Evolutionary conservation across 2,329 filamentous ascomycete species (phyloP), one percentile per base, ranked within the genome.

Genomic region (Claviceps arundinis): DNA sequence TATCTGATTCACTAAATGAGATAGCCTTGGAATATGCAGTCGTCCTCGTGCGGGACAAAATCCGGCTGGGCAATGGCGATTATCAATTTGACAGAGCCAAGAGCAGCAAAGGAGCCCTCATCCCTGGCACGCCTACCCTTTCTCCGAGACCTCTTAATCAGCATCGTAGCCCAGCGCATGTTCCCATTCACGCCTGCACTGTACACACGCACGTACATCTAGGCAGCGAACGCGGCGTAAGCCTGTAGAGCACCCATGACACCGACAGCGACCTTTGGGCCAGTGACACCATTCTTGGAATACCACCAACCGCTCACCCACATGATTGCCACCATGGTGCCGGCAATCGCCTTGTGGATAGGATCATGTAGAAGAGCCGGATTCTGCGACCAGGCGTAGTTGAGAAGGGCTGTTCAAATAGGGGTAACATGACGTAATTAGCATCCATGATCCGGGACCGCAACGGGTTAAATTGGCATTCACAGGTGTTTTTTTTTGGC

Each of bases 301-400:
- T 57, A 57, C 47, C 50, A 54, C 50, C 48, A 52, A 11, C 49
- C 51, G 42, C 54, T 55, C 2, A 48, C 42, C 50, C 54, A 53
- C 47, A 55, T 52, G 41, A 57, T 54, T 47, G 54, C 52, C 16
- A 54, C 41, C 52, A 57, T 54, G 47, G 37, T 14, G 11, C 51
- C 48, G 6, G 54, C 55, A 11, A 57, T 50, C 16, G 52, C 47
- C 50, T 53, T 55, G 44, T 55, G 54, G 1, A 55, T 24, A 16
- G 55, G 52, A n/a, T 55, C 51, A 38, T 22, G 37, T 22, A 57
- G 48, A 14, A 57, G 54, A 26, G 45, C 52, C 14, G 55, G 55
- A 47, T 55, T 51, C 52, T 40, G 47, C 16, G 55, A 55, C 55
- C 55, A 57, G 17, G 48, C 50, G 48, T 56, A 55, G 50, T 57